phyloP scores from a whole-genome alignment of 2,329 filamentous ascomycete genomes.

The Epichloe uncinata region DNA sequence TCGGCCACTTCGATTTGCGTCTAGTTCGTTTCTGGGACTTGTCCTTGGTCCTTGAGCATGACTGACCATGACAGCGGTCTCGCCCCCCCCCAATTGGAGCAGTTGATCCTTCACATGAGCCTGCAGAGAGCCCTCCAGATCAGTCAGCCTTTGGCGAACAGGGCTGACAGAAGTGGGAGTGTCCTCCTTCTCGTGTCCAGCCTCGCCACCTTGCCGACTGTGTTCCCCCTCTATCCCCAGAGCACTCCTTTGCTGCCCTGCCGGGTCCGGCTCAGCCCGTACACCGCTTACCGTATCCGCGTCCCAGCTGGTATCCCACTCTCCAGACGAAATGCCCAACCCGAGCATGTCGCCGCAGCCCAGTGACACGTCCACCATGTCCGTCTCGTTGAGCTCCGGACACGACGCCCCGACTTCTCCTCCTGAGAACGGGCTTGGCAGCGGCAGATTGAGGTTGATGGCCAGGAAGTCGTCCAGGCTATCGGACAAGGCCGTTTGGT shows the following conservation, averaged over 20 bases:
- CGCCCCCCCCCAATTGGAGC: background rate
- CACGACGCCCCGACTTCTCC: background rate
- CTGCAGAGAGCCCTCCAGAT: background rate
- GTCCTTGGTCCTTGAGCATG: no score
- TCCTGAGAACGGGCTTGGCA: no score
- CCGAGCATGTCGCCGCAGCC: background rate
- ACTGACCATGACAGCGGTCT: no score
- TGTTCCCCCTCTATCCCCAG: background rate
- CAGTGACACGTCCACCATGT: background rate
- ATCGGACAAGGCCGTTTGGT: no score
- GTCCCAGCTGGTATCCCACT: background rate
- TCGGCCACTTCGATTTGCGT: no score
- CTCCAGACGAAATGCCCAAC: background rate
- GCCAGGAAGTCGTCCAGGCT: no score
- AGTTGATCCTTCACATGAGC: background rate
- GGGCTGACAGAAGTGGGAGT: background rate
- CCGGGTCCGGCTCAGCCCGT: background rate
- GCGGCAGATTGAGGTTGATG: no score
- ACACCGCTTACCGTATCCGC: background rate
- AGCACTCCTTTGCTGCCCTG: background rate
- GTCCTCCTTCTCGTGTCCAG: no score
- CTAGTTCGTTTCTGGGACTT: no score
- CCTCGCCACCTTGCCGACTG: background rate
- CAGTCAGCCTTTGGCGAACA: background rate
- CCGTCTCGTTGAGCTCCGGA: background rate